Base-by-base conservation (phyloP, 352 stramenopile species). In the Salisapilia sapeloensis region DNA sequence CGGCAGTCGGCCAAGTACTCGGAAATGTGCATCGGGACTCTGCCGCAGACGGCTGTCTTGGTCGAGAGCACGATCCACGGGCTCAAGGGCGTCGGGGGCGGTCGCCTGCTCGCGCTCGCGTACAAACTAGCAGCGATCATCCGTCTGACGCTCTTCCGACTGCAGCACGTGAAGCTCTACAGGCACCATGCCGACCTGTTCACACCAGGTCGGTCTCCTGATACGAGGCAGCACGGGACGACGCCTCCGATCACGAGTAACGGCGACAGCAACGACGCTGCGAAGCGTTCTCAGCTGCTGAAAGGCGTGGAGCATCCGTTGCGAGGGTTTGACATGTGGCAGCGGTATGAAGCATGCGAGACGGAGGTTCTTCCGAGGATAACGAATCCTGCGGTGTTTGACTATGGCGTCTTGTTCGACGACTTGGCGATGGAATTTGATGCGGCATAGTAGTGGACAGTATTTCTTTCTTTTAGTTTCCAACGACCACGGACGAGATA, bases 261-360 rank as follows among this genome's bases (percentile, higher is more conserved):
- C 12, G 41, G 51, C 14, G 60, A 74, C 36, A 77, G 50, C 38
- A 65, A 72, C 47, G 71, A 91, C 16, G 56, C 64, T 12, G 60
- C 63, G 9, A 60, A 85, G 25, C 60, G 63, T 24, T 48, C 65
- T 28, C 64, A 67, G 18, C 38, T 91, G 33, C 46, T 91, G 16
- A 86, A 85, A 42, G 71, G 87, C 38, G 83, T 87, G 71, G 75
- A 86, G 40, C 66, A 81, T 28, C 77, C 70, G 19, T 47, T 91
- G 40, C 75, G 71, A 15, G 75, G 75, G 6, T 91, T 87, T 25
- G 75, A 91, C 37, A 84, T 87, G 64, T 91, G 75, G 75, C 60
- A 63, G 30, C 71, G 65, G 25, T 91, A 82, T 38, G 75, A 91
- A 44, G 35, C 54, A 11, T 81, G 57, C 40, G 65, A 63, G 10